Evolutionary conservation across 805 yeast species (phyloP), one percentile per base, ranked within the genome.

Genomic region (Pichia deserticola): DNA sequence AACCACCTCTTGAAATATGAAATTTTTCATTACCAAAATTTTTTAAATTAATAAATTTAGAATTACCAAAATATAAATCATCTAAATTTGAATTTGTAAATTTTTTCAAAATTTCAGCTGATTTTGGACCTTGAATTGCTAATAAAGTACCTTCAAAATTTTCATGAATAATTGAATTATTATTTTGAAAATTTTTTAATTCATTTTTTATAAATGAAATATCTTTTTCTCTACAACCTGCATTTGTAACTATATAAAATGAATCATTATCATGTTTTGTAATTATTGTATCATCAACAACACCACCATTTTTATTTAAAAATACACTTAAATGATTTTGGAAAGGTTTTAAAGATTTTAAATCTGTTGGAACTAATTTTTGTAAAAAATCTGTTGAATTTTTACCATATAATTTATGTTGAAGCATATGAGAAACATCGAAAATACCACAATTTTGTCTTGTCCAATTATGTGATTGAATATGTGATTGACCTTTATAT

Each of bases 361-460:
- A 77, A 64, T 89, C 97, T 13, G 92, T 78, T 10, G 99, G 99
- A n/a, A 97, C 87, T 45, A 92, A 71, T 57, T 76, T 79, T 64
- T 93, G 85, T 55, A 93, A 72, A 49, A 92, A 81, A 5, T 72
- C 71, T 6, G 79, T 70, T 1, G 95, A 78, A 39, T 78, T 84
- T 1, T 77, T 68, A 13, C 99, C 99, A 3, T 67, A 63, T 52
- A 93, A 66, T 40, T 73, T 76, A 66, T 95, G 97, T 71, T 93
- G 99, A 45, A 92, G 76, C 99, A 93, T 93, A 68, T 93, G 99
- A 48, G 96, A 87, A 46, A 93, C 99, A 65, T 93, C 99, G 61
- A 93, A 93, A 45, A 93, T 72, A 7, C 99, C 99, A 36, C 90
- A 89, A 54, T 86, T 78, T 25, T 72, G 61, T 65, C 99, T 79